phyloP scores from a whole-genome alignment of 805 yeast species.

The Wickerhamiella occidentalis region DNA sequence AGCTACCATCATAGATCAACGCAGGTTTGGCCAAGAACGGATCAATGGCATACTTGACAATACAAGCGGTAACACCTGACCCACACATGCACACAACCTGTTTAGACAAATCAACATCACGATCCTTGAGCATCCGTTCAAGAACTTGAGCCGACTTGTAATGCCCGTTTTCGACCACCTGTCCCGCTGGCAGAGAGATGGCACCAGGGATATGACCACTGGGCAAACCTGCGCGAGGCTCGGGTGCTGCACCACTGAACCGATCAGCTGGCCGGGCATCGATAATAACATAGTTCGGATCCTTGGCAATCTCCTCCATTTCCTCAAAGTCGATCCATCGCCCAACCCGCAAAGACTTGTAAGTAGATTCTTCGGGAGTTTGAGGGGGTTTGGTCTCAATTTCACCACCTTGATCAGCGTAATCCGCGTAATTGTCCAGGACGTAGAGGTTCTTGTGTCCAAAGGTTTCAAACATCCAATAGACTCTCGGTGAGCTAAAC shows the following conservation, averaged over 20 bases:
- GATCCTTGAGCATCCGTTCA: conserved; percentile 34
- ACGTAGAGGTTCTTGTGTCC: conserved; percentile 62
- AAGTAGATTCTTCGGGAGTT: conserved; percentile 18
- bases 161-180: conserved; percentile 39
- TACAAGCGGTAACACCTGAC: conserved; percentile 90
- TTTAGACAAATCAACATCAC: conserved; percentile 33
- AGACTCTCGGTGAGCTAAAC: conserved; percentile 81
- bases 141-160: conserved; percentile 42
- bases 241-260: conserved; percentile 69
- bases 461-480: conserved; percentile 75
- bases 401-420: conserved; percentile 37
- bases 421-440: conserved; percentile 54
- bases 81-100: conserved; percentile 87
- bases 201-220: conserved; percentile 88
- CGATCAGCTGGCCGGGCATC: conserved; percentile 34
- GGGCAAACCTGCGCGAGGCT: conserved; percentile 77
- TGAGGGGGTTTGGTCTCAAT: conserved; percentile 30
- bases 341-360: conserved; percentile 22
- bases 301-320: conserved; percentile 43
- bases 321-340: conserved; percentile 45
- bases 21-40: conserved; percentile 35
- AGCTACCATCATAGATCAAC: conserved; percentile 56
- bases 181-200: conserved; percentile 59
- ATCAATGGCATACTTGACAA: conserved; percentile 64
- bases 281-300: conserved; percentile 13